Percentiles rank a stretch among this genome's conserved stretches.
phyloP scores from a whole-genome alignment of 2,329 filamentous ascomycete species.

The Sarocladium strictum region DNA sequence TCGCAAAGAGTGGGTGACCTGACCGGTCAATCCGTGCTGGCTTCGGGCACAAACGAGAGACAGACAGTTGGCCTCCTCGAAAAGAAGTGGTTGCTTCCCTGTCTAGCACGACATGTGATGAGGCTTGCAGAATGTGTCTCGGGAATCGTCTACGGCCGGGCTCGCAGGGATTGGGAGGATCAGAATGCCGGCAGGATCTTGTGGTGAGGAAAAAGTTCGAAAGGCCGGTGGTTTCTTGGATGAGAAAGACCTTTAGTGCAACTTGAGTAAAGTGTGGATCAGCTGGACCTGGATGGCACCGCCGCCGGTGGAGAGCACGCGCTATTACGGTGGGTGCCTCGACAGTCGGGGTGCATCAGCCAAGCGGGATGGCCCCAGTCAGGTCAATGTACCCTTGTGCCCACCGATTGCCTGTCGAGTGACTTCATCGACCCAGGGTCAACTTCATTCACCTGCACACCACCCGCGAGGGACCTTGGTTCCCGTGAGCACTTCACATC shows the following conservation, averaged over 20 bases:
- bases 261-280: slow-evolving; percentile 8
- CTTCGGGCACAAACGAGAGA: slow-evolving; percentile 2
- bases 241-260: slow-evolving; percentile 4
- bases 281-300: slow-evolving; percentile 8
- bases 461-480: neutral
- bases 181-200: neutral
- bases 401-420: neutral
- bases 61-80: neutral
- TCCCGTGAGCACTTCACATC: neutral
- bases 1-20: slow-evolving; percentile 2
- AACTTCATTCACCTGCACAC: slow-evolving; percentile 2
- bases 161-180: neutral
- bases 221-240: neutral
- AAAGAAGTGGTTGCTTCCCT: neutral
- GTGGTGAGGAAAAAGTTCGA: neutral
- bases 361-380: slow-evolving; percentile 5
- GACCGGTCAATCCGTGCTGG: neutral
- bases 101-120: neutral
- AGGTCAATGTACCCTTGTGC: slow-evolving; percentile 9
- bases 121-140: slow-evolving; percentile 5
- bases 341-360: slow-evolving; percentile 7
- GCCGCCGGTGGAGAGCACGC: slow-evolving; percentile 3
- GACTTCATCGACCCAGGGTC: slow-evolving; percentile 3
- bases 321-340: slow-evolving; percentile 9
- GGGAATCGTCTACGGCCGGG: neutral